These are phyloP conservation scores for Dryas integrifolia DNA, from an alignment of 331 rosid genomes.

Conservation along the genomic window DNA sequence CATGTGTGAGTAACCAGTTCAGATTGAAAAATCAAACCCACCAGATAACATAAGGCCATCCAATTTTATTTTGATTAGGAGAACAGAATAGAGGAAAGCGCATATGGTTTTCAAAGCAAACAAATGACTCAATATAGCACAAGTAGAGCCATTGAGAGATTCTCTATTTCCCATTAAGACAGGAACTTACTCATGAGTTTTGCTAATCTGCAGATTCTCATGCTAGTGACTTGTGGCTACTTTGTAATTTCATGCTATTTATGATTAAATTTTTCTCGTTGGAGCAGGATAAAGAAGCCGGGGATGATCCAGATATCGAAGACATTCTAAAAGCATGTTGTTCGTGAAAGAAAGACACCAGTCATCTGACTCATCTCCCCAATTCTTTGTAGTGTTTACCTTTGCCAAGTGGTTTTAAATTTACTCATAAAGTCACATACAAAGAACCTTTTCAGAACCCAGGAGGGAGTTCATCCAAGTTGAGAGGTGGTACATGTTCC, in stretches of 20 bases:
- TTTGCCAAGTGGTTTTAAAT: background rate
- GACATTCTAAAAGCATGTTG: constrained; percentile 78
- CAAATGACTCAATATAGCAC: background rate
- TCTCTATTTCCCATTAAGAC: background rate
- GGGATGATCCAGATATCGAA: constrained; percentile 89
- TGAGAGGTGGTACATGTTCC: too few relatives aligned
- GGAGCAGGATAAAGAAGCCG: constrained; percentile 89
- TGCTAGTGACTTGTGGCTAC: background rate
- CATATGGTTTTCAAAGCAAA: background rate
- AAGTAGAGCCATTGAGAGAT: background rate
- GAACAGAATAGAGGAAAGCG: background rate
- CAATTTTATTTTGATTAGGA: background rate
- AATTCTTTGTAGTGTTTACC: background rate
- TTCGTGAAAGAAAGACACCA: background rate
- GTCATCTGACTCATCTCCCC: too few relatives aligned
- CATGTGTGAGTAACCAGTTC: background rate
- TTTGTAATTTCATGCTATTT: background rate
- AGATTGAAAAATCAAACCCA: background rate
- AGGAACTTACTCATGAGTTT: too few relatives aligned
- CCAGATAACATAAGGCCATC: background rate
- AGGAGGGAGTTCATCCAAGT: too few relatives aligned
- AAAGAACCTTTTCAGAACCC: too few relatives aligned
- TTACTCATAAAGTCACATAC: too few relatives aligned
- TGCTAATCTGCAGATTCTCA: background rate
- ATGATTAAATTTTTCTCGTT: background rate